Evolutionary conservation across 257 asterid genomes (phyloP).

Genomic region (Agastache rugosa): DNA sequence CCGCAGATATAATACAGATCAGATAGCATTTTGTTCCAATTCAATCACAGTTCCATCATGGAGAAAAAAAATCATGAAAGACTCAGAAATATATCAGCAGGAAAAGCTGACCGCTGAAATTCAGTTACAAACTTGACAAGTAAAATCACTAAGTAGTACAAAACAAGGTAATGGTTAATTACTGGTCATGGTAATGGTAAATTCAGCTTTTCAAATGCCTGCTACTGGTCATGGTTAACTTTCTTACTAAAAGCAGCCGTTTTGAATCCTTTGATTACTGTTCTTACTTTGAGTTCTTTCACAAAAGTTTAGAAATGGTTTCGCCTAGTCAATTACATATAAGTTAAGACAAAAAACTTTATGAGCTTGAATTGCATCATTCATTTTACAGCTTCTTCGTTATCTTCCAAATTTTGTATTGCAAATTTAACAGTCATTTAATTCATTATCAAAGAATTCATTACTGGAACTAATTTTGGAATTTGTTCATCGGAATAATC

Average conservation of each 20-base stretch:
- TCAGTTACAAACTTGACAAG: slow-evolving; percentile 19
- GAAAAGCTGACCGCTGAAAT: slow-evolving; percentile 12
- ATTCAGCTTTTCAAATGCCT: too few species aligned
- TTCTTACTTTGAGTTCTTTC: slow-evolving; percentile 15
- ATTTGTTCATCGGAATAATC: not conserved
- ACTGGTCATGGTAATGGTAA: too few species aligned
- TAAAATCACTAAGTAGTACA: not conserved
- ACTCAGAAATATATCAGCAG: slow-evolving; percentile 7
- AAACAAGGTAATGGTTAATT: not conserved
- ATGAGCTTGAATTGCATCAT: slow-evolving; percentile 3
- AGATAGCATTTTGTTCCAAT: not conserved
- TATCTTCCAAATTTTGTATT: not conserved
- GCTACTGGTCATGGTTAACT: not conserved
- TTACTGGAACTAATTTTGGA: not conserved
- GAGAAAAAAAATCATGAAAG: not conserved
- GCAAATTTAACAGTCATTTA: not conserved
- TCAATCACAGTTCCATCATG: not conserved
- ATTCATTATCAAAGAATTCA: not conserved
- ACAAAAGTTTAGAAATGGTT: not conserved
- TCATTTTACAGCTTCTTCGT: not conserved
- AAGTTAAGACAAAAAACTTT: too few species aligned
- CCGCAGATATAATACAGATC: not conserved
- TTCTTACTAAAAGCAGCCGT: slow-evolving; percentile 12
- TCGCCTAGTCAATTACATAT: not conserved
- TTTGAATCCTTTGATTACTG: not conserved